These are phyloP conservation scores for Debaryomyces subglobosus DNA, from an alignment of 1,139 yeast species.

Conservation along the genomic window DNA sequence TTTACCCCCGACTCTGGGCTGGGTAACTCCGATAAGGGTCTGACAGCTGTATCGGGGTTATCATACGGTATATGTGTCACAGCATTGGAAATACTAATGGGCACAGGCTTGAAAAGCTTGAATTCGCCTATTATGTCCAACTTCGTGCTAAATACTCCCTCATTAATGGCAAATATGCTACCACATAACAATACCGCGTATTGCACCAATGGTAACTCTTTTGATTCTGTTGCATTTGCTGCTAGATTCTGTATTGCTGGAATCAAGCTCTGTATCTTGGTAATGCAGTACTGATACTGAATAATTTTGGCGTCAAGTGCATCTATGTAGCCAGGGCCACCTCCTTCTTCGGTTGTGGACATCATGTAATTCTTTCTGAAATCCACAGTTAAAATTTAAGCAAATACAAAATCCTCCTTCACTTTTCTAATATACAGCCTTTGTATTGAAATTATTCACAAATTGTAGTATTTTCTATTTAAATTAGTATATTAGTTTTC, in stretches of 20 bases:
- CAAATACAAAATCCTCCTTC: not conserved
- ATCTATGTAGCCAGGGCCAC: conserved; percentile 12
- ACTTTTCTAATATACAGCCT: not conserved
- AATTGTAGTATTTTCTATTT: not conserved
- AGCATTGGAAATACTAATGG: conserved; percentile 36
- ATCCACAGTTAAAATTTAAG: not conserved
- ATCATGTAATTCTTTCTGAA: not conserved
- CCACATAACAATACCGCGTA: conserved; percentile 46
- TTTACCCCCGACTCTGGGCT: conserved; percentile 30
- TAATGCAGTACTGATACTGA: conserved; percentile 45
- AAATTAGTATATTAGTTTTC: not conserved
- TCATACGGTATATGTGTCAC: conserved; percentile 48
- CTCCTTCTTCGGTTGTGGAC: conserved; percentile 1
- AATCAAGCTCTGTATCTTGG: conserved; percentile 31
- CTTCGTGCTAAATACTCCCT: conserved; percentile 43
- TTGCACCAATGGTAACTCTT: conserved; percentile 33
- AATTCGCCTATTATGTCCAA: conserved; percentile 47
- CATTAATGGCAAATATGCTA: conserved; percentile 52
- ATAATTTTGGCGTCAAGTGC: conserved; percentile 40
- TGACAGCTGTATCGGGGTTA: conserved; percentile 32
- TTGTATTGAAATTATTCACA: not conserved
- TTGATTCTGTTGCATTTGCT: conserved; percentile 1
- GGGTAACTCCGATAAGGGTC: conserved; percentile 38
- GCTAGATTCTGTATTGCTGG: conserved; percentile 20
- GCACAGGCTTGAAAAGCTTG: conserved; percentile 35